Conservation (phyloP, 306 rosid genomes). For the Ceratonia siliqua region DNA sequence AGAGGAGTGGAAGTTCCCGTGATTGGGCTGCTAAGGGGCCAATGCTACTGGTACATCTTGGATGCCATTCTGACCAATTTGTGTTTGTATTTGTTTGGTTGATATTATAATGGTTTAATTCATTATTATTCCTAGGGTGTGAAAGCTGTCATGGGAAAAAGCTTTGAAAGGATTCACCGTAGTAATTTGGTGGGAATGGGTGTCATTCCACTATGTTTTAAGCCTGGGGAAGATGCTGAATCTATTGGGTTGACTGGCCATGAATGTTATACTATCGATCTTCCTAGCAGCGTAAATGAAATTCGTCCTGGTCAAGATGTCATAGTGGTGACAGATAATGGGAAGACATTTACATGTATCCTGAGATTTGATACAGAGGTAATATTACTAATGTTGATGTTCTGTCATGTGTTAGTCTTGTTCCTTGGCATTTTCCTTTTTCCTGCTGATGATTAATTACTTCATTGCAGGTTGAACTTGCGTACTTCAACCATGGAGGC, state of each 20-base stretch:
- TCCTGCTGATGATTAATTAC: background rate
- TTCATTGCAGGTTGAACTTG: constrained; percentile 78
- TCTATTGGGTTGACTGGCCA: constrained; percentile 80
- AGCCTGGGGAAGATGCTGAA: constrained; percentile 89
- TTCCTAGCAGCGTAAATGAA: constrained; percentile 72
- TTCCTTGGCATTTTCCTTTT: constrained; percentile 5
- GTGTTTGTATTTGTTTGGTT: background rate
- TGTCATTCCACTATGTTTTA: constrained; percentile 79
- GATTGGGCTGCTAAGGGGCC: constrained; percentile 99
- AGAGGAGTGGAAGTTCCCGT: constrained; percentile 97
- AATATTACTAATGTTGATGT: no score
- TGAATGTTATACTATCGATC: constrained; percentile 79
- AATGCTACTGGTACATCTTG: constrained; percentile 70
- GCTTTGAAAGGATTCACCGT: constrained; percentile 96
- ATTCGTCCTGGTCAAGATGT: constrained; percentile 90
- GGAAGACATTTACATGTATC: constrained; percentile 66
- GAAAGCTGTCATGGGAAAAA: constrained; percentile 93
- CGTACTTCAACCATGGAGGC: constrained; percentile 90
- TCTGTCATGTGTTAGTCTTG: background rate
- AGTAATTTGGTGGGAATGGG: constrained; percentile 99
- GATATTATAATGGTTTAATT: constrained; percentile 10
- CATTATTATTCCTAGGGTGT: constrained; percentile 62
- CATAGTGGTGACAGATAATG: constrained; percentile 61
- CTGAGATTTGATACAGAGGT: constrained; percentile 95
- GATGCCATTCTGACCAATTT: constrained; percentile 3